Percentiles rank a stretch among this genome's conserved stretches.
These are phyloP conservation scores for Spirogloea muscicola DNA, from an alignment of 139 green algal genomes.

Conservation along the genomic window DNA sequence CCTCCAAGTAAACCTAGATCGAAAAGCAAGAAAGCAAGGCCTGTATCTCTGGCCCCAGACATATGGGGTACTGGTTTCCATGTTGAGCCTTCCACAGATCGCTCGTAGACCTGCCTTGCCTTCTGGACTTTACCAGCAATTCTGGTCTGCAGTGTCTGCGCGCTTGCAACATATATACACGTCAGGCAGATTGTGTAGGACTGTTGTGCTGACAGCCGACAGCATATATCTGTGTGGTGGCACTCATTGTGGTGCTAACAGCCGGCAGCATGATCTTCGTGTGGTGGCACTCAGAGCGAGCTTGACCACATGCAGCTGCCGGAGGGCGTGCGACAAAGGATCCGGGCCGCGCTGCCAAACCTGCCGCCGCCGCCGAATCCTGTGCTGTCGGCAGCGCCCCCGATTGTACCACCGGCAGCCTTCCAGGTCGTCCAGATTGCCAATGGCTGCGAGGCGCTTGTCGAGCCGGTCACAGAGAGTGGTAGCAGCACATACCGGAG, in stretches of 20 bases:
- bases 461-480: no score
- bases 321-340: neutral
- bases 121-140: neutral
- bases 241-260: no score
- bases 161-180: no score
- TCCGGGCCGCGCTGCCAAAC: conserved; percentile 25
- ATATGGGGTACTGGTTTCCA: neutral
- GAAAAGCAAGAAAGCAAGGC: conserved; percentile 8
- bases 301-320: conserved; percentile 7
- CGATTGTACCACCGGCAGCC: conserved; percentile 1
- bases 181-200: neutral
- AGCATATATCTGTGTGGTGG: neutral
- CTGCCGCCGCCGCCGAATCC: conserved; percentile 1
- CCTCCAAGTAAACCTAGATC: neutral
- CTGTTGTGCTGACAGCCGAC: neutral
- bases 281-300: neutral
- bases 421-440: neutral
- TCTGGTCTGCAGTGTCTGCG: no score
- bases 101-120: neutral
- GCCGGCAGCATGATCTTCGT: no score
- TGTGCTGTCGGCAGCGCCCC: conserved; percentile 6
- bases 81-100: neutral
- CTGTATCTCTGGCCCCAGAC: neutral
- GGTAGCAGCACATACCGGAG: no score
- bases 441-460: no score